Base-by-base conservation (phyloP, 257 asterid genomes). In the Solanum gracilifrons region DNA sequence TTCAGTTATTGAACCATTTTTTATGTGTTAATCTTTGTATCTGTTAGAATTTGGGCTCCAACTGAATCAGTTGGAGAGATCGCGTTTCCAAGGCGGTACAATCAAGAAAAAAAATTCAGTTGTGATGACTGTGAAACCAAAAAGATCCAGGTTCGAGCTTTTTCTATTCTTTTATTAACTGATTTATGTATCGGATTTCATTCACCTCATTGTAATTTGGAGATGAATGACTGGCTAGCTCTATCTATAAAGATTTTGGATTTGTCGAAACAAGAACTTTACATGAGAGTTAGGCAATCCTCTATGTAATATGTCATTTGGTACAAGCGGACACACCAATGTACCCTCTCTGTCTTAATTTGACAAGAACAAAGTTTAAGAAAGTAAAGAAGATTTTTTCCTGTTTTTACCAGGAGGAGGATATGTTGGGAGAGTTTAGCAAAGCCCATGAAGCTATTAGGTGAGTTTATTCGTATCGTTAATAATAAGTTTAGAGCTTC, bases 381-480 rank as follows among this genome's bases (percentile, higher is more conserved):
- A 71, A 31, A 32, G 39, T 31, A 16, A 31, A 71, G 5, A 20
- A 71, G 13, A 31, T 5, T 71, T 69, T 10, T 29, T 7, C 9
- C 13, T 43, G 9, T 87, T 27, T 27, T 32, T 29, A 39, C 64
- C 93, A 86, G 89, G 93, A 92, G 41, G 91, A 93, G 80, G 92
- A 83, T 25, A 32, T 90, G 87, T 48, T 89, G 31, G 87, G 90
- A 37, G 93, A 89, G 86, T 90, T 92, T 88, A 93, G 89, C 89
- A 91, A 91, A 89, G 91, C 94, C 10, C 91, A 92, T 76, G 93
- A 90, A 89, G 94, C 95, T 46, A 92, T 92, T 43, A 87, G 92
- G 97, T 94, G 90, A 92, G 96, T 92, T 46, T 43, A 43, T 13
- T 29, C 48, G 29, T 77, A 80, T 55, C 2, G 25, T 77, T 0